Evolutionary conservation across 257 asterid genomes (phyloP).

Genomic region (Nicotiana sylvestris): DNA sequence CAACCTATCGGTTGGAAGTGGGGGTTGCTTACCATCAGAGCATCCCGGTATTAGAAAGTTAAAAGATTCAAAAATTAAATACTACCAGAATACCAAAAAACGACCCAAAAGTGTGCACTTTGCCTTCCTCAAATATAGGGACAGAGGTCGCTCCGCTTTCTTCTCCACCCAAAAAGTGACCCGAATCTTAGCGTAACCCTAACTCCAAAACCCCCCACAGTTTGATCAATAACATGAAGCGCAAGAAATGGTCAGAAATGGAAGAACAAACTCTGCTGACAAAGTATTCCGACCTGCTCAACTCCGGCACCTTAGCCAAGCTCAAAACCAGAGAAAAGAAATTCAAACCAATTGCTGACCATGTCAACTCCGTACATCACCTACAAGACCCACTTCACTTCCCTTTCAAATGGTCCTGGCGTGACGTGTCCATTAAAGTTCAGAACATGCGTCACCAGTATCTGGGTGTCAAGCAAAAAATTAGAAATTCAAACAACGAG

Average conservation of each 20-base stretch:
- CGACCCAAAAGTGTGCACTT: background rate
- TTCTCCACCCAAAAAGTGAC: constrained; percentile 13
- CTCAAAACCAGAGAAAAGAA: constrained; percentile 91
- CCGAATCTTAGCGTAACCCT: background rate
- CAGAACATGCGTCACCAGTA: constrained; percentile 99
- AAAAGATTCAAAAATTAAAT: too few relatives aligned
- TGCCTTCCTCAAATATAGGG: constrained; percentile 24
- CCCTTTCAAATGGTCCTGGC: constrained; percentile 98
- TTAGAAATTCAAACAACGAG: constrained; percentile 47
- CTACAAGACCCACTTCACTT: constrained; percentile 62
- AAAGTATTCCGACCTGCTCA: constrained; percentile 68
- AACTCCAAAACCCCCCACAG: background rate
- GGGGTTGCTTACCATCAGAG: too few relatives aligned
- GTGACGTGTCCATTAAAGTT: constrained; percentile 88
- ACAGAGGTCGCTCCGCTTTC: background rate
- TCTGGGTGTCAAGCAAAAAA: constrained; percentile 91
- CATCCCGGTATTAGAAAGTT: too few relatives aligned
- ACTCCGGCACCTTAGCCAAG: constrained; percentile 69
- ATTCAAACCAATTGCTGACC: constrained; percentile 92
- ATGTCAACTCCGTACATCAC: constrained; percentile 80
- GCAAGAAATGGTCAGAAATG: constrained; percentile 96
- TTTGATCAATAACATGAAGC: constrained; percentile 51
- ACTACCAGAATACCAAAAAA: too few relatives aligned
- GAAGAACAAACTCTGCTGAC: constrained; percentile 76
- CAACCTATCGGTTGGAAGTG: too few relatives aligned